Evolutionary conservation across 805 yeast genomes (phyloP).

Genomic region (Debaryomyces castellii): DNA sequence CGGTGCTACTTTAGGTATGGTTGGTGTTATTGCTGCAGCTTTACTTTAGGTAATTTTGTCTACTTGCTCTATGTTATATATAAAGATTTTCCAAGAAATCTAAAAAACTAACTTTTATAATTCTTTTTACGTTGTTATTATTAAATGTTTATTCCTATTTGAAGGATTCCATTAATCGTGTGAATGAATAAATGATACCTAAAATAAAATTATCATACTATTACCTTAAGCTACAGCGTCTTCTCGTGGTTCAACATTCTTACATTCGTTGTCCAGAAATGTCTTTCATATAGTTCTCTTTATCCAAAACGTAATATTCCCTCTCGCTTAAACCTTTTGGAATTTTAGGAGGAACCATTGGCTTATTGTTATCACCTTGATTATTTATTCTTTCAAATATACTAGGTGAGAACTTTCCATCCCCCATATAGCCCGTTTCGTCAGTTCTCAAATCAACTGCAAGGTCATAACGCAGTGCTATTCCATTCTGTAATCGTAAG

Average conservation of each 20-base stretch:
- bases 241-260: background rate
- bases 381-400: constrained; percentile 30
- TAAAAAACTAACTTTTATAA: background rate
- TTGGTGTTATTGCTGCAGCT: constrained; percentile 29
- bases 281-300: constrained; percentile 38
- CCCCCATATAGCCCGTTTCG: constrained; percentile 42
- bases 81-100: background rate
- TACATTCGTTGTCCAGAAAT: constrained; percentile 33
- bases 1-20: constrained; percentile 18
- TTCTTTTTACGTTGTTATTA: constrained; percentile 1
- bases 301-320: constrained; percentile 43
- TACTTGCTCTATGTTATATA: background rate
- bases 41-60: constrained; percentile 4
- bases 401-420: constrained; percentile 39
- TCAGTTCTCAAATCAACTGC: constrained; percentile 26
- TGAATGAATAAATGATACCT: background rate
- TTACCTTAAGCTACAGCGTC: background rate
- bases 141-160: background rate
- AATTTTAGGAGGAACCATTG: constrained; percentile 44
- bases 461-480: constrained; percentile 16
- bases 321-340: constrained; percentile 41
- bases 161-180: background rate
- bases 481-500: constrained; percentile 21
- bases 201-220: background rate
- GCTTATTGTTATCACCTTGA: constrained; percentile 24